Evolutionary conservation across 2,329 filamentous ascomycete genomes (phyloP), one percentile per base, ranked within the genome.

Genomic region (Penicillium thymicola): DNA sequence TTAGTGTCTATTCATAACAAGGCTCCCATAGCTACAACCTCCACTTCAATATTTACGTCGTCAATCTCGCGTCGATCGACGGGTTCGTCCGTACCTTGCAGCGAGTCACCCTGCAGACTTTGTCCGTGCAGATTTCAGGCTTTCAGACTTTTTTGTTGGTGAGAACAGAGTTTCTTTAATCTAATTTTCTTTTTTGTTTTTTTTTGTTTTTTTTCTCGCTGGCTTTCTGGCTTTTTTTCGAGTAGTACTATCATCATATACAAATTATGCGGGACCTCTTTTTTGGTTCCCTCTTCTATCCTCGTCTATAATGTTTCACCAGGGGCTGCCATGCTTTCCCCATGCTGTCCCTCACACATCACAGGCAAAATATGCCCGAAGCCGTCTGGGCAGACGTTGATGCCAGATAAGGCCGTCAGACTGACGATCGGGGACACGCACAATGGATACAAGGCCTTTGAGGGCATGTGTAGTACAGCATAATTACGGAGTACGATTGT

Each of bases 11-110:
- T 28, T n/a, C 16, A 32, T 23, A 4, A 43, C 27, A 16, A 25
- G 14, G 11, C 36, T 41, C 25, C 36, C 27, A 40, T 40, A 18
- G 5, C 37, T 34, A 21, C 2, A 36, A 28, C 30, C 42, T 56
- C 49, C 42, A 51, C 45, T 38, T 37, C 44, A n/a, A 21, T 25
- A n/a, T 36, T 50, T 45, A 11, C 23, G n/a, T 43, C 37, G 54
- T 30, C 54, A 57, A 56, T 56, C 49, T 54, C 30, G 28, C 38
- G 52, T 59, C 55, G 62, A 66, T 66, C 61, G 58, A 65, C 64
- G 58, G 62, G 62, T 65, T 65, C 62, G 55, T 58, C 64, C 61
- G 64, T 66, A 66, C 64, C 64, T 66, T 66, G 64, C 64, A 66
- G 60, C 54, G 34, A 65, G 52, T 59, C 57, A 59, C 62, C 60